Conservation (phyloP, 768 basidiomycete genomes). For the Calvatia gigantea region DNA sequence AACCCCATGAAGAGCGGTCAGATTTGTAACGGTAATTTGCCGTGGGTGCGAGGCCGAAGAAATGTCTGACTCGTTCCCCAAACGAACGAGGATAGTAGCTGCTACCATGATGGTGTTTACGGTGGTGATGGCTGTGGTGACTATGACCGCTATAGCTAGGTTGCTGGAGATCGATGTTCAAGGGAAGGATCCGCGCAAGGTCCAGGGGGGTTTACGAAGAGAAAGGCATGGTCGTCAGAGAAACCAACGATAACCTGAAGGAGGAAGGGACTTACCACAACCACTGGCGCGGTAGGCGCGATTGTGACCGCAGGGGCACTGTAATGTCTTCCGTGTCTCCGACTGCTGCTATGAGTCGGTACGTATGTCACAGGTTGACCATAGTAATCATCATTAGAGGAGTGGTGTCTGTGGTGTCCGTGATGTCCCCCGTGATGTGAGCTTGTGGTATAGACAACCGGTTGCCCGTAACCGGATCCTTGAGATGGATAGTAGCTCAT, state of each 20-base stretch:
- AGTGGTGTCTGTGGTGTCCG: background rate
- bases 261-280: background rate
- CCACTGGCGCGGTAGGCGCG: background rate
- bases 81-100: constrained; percentile 17
- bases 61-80: constrained; percentile 46
- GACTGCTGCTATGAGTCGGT: constrained; percentile 2
- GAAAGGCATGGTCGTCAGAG: background rate
- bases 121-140: constrained; percentile 23
- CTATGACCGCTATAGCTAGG: constrained; percentile 17
- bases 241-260: background rate
- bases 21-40: constrained; percentile 39
- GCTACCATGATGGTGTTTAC: constrained; percentile 5
- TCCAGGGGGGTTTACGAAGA: constrained; percentile 1
- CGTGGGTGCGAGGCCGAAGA: constrained; percentile 47
- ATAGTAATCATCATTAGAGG: background rate
- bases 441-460: background rate
- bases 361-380: constrained; percentile 5
- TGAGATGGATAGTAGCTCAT: constrained; percentile 10
- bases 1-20: constrained; percentile 47
- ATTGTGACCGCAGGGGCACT: background rate
- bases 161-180: background rate
- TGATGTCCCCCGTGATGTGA: background rate
- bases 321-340: constrained; percentile 7
- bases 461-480: constrained; percentile 5
- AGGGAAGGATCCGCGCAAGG: constrained; percentile 1